Conservation (phyloP, 2,329 filamentous ascomycete genomes). For the Fusarium continuum region DNA sequence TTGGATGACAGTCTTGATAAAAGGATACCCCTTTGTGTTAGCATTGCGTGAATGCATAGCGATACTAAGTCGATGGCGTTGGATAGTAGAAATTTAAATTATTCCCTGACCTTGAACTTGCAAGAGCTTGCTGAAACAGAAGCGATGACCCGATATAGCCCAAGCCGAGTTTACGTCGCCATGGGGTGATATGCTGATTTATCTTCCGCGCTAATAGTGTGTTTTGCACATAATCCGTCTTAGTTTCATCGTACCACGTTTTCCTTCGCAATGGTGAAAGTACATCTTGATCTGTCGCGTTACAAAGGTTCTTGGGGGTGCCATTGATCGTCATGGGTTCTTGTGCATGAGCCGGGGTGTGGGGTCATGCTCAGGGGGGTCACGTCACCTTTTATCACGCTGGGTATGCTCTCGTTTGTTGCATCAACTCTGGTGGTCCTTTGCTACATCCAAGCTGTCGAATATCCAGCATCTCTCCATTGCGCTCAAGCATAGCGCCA, state of each 20-base stretch:
- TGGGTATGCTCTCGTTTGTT: conserved; percentile 21
- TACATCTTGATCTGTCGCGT: background rate
- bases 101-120: background rate
- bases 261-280: background rate
- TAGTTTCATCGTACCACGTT: background rate
- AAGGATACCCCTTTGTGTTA: conserved; percentile 42
- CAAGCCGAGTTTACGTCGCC: background rate
- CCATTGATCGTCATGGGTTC: conserved; percentile 11
- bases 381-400: conserved; percentile 36
- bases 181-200: no score
- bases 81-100: conserved; percentile 12
- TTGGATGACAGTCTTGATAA: conserved; percentile 35
- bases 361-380: conserved; percentile 2
- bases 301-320: background rate
- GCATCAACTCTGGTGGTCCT: conserved; percentile 28
- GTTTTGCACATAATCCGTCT: background rate
- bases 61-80: conserved; percentile 37
- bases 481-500: conserved; percentile 11
- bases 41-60: conserved; percentile 24
- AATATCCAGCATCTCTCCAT: conserved; percentile 2
- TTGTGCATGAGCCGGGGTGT: conserved; percentile 10
- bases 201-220: no score
- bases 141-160: background rate
- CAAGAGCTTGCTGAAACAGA: background rate
- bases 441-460: conserved; percentile 13